Evolutionary conservation across 768 basidiomycete genomes (phyloP).

Genomic region (Pilatotrama ljubarskyi): DNA sequence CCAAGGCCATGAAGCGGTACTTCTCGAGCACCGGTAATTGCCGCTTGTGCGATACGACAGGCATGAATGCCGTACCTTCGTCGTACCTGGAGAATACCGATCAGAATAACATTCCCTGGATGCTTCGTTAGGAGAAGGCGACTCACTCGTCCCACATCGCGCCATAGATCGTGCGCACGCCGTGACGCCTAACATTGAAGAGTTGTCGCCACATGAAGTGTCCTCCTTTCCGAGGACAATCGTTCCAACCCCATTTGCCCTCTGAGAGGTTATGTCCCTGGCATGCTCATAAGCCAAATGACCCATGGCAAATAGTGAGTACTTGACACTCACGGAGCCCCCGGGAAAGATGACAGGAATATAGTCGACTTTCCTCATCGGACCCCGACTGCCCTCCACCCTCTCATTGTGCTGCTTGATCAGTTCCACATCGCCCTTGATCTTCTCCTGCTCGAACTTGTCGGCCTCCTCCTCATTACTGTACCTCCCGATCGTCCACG

Average conservation of each 20-base stretch:
- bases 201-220: conserved; percentile 80
- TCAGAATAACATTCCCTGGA: neutral
- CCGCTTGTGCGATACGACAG: conserved; percentile 58
- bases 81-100: conserved; percentile 57
- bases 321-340: conserved; percentile 60
- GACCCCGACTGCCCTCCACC: conserved; percentile 21
- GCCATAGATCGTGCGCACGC: conserved; percentile 69
- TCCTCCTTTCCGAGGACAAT: conserved; percentile 70
- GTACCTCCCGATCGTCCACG: conserved; percentile 82
- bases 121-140: neutral
- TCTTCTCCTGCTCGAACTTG: conserved; percentile 57
- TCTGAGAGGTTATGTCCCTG: conserved; percentile 73
- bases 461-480: conserved; percentile 61
- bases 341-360: conserved; percentile 85
- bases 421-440: conserved; percentile 63
- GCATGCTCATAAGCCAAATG: neutral
- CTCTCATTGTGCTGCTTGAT: conserved; percentile 51
- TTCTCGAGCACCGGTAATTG: conserved; percentile 60
- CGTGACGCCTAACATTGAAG: conserved; percentile 61
- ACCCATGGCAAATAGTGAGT: neutral
- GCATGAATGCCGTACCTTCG: conserved; percentile 83
- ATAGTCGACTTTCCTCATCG: conserved; percentile 62
- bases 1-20: conserved; percentile 67
- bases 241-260: conserved; percentile 73
- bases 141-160: conserved; percentile 87